Base-by-base conservation (phyloP, 2,329 filamentous ascomycete genomes). In the Dothideomycetes sp. region DNA sequence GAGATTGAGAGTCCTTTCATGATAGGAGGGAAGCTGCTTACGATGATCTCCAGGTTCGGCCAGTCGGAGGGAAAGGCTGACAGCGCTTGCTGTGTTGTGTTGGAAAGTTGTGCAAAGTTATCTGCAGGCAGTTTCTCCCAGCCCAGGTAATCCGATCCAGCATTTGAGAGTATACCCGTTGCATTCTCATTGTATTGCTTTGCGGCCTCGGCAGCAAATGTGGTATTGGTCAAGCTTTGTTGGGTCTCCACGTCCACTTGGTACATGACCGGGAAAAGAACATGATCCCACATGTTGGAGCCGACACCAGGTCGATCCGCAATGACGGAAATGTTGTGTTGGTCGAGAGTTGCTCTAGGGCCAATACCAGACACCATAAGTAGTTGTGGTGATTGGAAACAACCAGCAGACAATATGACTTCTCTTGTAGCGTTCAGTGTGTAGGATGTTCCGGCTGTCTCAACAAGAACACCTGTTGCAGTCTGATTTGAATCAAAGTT, bases 401-500 rank as follows among this genome's bases (percentile, higher is more conserved):
- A 49, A 11, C 56, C 55, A n/a, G 53, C 51, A 23, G 48, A 52
- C 6, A 57, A 20, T n/a, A 60, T 56, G 2, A 59, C 53, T 35
- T 60, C 57, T 24, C 55, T 58, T 2, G 46, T 20, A 19, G 61
- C 50, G 64, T 65, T 1, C 60, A 64, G 25, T 64, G 61, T 44
- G 66, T 65, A 1, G n/a, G 35, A 29, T 12, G 35, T 41, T 17
- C 45, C 52, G 4, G 50, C 51, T 19, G 55, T 53, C 39, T 54
- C 40, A 18, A 54, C 53, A 31, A 52, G 33, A 23, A 57, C 50
- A 5, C 46, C 52, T 10, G 32, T 50, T 8, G 50, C 50, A 11
- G 30, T 51, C 8, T 47, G 56, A 31, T 53, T 41, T 10, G 44
- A 36, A 22, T 57, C 34, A 43, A 64, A 62, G 3, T 61, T 15